A percentile compares a stretch with the other conserved stretches of the same genome.
Conservation (phyloP, 176 grass and related monocot genomes). For the Metroxylon sagu region DNA sequence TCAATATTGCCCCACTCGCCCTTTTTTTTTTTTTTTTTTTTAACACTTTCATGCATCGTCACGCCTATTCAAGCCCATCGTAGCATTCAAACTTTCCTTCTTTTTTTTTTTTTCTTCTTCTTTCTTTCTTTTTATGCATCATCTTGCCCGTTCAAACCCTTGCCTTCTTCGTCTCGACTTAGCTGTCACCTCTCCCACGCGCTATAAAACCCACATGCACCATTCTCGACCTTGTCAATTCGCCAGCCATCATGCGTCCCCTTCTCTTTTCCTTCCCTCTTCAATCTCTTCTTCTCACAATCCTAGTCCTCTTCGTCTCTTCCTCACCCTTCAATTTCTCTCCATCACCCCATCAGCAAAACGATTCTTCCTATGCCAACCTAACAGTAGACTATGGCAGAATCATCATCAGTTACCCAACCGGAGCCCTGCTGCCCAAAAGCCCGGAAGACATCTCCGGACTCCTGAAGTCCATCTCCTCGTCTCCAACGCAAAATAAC, state of each 20-base stretch:
- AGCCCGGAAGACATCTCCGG: not conserved
- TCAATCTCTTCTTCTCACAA: not conserved
- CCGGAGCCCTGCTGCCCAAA: not conserved
- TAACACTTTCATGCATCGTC: too few species aligned
- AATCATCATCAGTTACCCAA: not conserved
- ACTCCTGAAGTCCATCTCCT: slow-evolving; percentile 10
- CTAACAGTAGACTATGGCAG: not conserved
- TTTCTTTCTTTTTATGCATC: too few species aligned
- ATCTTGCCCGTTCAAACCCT: not conserved
- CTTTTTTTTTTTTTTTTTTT: too few species aligned
- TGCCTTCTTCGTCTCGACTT: not conserved
- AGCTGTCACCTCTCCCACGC: not conserved
- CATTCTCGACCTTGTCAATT: not conserved
- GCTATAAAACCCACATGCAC: too few species aligned
- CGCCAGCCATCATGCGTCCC: not conserved
- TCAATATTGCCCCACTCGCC: too few species aligned
- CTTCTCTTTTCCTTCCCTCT: not conserved
- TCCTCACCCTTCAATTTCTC: not conserved
- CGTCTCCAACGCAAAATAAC: not conserved
- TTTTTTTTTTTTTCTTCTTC: too few species aligned
- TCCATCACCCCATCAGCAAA: not conserved
- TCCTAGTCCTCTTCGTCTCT: not conserved
- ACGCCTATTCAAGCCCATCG: too few species aligned
- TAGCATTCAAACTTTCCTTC: too few species aligned
- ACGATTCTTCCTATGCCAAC: not conserved